These are phyloP conservation scores for Arthrinium puccinioides DNA, from an alignment of 2,329 filamentous ascomycete species.

Conservation along the genomic window DNA sequence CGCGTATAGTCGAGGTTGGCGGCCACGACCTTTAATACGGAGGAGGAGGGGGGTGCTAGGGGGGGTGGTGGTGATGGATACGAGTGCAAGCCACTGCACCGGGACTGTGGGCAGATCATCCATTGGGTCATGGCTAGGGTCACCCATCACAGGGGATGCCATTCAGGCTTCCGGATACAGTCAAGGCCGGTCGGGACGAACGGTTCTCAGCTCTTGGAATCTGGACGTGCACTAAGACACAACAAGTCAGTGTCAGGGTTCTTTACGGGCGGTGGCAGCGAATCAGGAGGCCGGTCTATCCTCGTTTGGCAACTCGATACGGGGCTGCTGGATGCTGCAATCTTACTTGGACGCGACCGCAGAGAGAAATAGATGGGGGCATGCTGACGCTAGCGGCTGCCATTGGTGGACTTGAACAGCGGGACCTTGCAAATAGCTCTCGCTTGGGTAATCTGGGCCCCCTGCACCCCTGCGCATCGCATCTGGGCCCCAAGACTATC, in stretches of 20 bases:
- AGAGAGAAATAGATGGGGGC: not conserved
- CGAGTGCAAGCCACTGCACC: not conserved
- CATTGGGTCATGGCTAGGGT: no score
- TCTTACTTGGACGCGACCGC: not conserved
- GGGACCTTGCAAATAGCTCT: not conserved
- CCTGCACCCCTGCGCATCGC: not conserved
- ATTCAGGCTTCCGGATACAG: not conserved
- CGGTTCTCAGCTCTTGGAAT: not conserved
- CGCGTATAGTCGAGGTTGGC: not conserved
- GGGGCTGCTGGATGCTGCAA: not conserved
- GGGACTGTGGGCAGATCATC: no score
- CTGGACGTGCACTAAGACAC: not conserved
- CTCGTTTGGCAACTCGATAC: not conserved
- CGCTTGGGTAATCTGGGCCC: not conserved
- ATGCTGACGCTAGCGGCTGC: not conserved
- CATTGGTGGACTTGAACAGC: not conserved
- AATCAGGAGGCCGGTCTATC: not conserved
- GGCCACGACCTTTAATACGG: not conserved
- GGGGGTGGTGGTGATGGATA: not conserved
- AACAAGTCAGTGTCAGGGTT: not conserved
- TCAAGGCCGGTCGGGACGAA: not conserved
- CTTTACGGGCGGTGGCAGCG: not conserved
- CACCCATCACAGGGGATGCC: no score
- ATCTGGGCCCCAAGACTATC: not conserved
- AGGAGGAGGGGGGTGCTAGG: not conserved